Percentiles rank a stretch among this genome's conserved stretches.
Conservation (phyloP, 139 green algal genomes). For the Asterochloris sp. region DNA sequence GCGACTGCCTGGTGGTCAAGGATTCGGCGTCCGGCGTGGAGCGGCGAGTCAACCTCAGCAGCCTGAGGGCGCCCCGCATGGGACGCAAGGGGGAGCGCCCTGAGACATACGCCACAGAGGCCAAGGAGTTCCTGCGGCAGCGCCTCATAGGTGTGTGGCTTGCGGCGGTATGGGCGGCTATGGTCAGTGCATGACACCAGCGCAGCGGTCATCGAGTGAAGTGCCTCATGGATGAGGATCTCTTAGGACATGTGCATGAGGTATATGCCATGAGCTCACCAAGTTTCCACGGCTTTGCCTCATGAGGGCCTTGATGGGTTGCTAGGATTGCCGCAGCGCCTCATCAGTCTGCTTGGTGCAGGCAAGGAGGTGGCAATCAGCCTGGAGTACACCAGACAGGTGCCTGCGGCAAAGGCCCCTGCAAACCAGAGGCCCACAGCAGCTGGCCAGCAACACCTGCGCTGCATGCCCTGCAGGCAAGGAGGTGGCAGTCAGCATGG, state of each 20-base stretch:
- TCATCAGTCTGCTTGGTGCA: no score
- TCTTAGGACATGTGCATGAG: no score
- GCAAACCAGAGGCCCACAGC: not conserved
- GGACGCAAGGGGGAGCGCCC: slow-evolving; percentile 46
- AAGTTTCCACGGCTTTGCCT: no score
- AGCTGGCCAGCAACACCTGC: not conserved
- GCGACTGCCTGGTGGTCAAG: slow-evolving; percentile 87
- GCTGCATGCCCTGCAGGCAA: slow-evolving; percentile 31
- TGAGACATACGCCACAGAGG: slow-evolving; percentile 81
- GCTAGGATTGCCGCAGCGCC: no score
- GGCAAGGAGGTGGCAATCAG: slow-evolving; percentile 74
- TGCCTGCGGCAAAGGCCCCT: slow-evolving; percentile 16
- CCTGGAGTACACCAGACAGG: slow-evolving; percentile 93
- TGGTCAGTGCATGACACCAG: no score
- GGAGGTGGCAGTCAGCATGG: slow-evolving; percentile 83
- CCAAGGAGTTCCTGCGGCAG: slow-evolving; percentile 87
- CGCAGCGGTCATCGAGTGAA: no score
- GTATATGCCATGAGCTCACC: no score
- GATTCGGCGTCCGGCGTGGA: slow-evolving; percentile 47
- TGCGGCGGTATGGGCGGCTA: no score
- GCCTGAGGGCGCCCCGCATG: slow-evolving; percentile 77
- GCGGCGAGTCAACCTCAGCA: slow-evolving; percentile 77
- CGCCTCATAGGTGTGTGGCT: slow-evolving; percentile 34
- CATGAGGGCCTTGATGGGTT: no score
- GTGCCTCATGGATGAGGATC: no score